Evolutionary conservation across 1,284 basidiomycete species (phyloP).

Genomic region (Ceratobasidium theobromae): DNA sequence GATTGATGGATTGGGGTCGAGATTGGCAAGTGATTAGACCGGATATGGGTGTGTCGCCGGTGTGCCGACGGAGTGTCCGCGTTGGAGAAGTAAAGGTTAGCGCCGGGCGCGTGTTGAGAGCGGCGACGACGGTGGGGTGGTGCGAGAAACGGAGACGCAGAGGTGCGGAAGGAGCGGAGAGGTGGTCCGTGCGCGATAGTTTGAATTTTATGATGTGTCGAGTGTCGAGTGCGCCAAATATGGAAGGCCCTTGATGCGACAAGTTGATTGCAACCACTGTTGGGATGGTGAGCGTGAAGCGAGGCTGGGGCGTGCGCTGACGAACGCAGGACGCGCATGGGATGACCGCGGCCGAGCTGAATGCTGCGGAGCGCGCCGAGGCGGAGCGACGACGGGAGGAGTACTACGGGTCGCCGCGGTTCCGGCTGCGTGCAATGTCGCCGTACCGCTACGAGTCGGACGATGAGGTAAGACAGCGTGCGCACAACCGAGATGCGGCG

Average conservation of each 20-base stretch:
- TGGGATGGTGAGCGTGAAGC: background rate
- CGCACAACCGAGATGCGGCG: conserved; percentile 27
- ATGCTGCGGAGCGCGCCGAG: conserved; percentile 24
- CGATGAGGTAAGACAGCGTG: background rate
- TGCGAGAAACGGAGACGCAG: too few species aligned
- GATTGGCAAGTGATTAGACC: background rate
- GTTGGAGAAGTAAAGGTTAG: too few species aligned
- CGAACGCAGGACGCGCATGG: background rate
- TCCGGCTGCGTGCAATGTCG: conserved; percentile 23
- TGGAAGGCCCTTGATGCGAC: conserved; percentile 29
- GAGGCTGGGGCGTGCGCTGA: background rate
- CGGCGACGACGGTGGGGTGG: too few species aligned
- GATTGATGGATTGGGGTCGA: background rate
- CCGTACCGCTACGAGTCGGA: background rate
- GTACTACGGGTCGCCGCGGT: conserved; percentile 2
- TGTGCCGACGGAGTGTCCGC: too few species aligned
- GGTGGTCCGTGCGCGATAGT: conserved; percentile 9
- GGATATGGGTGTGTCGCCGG: background rate
- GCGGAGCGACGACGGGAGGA: conserved; percentile 26
- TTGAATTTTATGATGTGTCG: conserved; percentile 33
- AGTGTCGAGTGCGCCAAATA: conserved; percentile 32
- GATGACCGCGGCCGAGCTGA: conserved; percentile 27
- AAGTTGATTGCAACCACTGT: background rate
- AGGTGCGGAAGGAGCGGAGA: too few species aligned
- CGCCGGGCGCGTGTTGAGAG: too few species aligned